A percentile compares a stretch with the other conserved stretches of the same genome.
phyloP scores from a whole-genome alignment of 1,284 basidiomycete genomes.

The Moesziomyces aphidis region DNA sequence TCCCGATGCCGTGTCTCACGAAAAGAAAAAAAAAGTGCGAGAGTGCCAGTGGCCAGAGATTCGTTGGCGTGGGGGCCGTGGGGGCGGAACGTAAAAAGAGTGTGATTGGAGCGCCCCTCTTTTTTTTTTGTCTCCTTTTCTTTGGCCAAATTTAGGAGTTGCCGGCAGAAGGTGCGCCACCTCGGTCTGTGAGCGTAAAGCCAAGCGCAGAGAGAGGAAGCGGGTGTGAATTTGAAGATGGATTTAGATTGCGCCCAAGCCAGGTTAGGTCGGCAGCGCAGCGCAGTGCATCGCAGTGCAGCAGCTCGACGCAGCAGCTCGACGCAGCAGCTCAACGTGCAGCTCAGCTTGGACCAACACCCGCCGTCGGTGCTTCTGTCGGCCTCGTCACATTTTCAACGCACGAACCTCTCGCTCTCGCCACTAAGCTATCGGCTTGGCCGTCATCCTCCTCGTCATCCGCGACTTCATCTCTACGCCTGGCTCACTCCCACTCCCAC shows the following conservation, averaged over 20 bases:
- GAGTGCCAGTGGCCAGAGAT: neutral
- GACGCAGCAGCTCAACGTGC: no score
- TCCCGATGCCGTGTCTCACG: neutral
- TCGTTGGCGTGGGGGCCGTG: no score
- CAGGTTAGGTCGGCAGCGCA: constrained; percentile 1
- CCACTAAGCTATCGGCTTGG: no score
- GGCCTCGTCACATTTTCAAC: no score
- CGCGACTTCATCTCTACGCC: neutral
- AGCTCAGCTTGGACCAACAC: constrained; percentile 10
- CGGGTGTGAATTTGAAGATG: no score
- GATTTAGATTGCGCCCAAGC: neutral
- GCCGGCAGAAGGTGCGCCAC: neutral
- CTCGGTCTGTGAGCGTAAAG: no score
- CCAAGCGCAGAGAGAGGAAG: neutral
- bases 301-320: no score
- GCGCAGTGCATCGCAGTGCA: neutral
- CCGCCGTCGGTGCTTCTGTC: no score
- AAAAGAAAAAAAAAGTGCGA: no score
- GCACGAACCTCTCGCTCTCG: no score
- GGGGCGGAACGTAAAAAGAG: neutral
- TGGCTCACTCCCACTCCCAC: neutral
- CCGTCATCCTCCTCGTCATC: no score
- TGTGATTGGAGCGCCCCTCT: constrained; percentile 11
- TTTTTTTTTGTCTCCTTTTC: neutral
- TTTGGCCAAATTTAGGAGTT: constrained; percentile 5